Conservation (phyloP, 2,329 filamentous ascomycete genomes). For the Fusarium subglutinans region DNA sequence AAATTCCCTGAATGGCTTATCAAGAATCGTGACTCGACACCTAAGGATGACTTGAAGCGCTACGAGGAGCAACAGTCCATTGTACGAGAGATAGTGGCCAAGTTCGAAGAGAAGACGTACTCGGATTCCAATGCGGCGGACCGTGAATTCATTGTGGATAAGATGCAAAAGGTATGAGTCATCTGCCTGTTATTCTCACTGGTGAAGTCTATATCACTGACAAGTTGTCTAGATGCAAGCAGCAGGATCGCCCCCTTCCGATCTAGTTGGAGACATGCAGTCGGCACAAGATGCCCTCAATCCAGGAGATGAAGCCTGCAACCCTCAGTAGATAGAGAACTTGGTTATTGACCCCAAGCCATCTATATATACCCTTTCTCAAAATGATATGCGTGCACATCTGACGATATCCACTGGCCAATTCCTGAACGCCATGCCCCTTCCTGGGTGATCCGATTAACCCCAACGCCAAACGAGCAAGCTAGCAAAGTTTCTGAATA, state of each 20-base stretch:
- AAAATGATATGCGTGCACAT: constrained; percentile 40
- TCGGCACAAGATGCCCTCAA: constrained; percentile 78
- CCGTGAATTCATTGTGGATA: constrained; percentile 92
- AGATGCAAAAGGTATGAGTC: constrained; percentile 89
- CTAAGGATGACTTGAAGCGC: constrained; percentile 77
- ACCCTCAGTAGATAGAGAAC: constrained; percentile 61
- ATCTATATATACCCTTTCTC: constrained; percentile 45
- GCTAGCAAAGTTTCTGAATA: constrained; percentile 6
- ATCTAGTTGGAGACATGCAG: constrained; percentile 90
- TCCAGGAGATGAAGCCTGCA: constrained; percentile 69
- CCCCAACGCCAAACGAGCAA: constrained; percentile 33
- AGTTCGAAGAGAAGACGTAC: constrained; percentile 86
- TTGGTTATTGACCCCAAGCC: constrained; percentile 34
- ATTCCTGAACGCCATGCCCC: constrained; percentile 36
- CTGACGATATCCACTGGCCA: constrained; percentile 24
- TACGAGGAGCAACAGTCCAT: constrained; percentile 84
- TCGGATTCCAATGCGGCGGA: constrained; percentile 83
- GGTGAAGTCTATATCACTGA: neutral
- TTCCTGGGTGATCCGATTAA: constrained; percentile 14
- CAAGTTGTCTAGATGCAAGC: constrained; percentile 83
- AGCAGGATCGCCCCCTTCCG: constrained; percentile 86
- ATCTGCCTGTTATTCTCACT: neutral
- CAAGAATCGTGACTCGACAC: constrained; percentile 74
- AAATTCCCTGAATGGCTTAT: constrained; percentile 93
- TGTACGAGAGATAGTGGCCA: constrained; percentile 85